A percentile compares a stretch with the other conserved stretches of the same genome.
Conservation (phyloP, 176 grass and related monocot species). For the Chloris gayana region DNA sequence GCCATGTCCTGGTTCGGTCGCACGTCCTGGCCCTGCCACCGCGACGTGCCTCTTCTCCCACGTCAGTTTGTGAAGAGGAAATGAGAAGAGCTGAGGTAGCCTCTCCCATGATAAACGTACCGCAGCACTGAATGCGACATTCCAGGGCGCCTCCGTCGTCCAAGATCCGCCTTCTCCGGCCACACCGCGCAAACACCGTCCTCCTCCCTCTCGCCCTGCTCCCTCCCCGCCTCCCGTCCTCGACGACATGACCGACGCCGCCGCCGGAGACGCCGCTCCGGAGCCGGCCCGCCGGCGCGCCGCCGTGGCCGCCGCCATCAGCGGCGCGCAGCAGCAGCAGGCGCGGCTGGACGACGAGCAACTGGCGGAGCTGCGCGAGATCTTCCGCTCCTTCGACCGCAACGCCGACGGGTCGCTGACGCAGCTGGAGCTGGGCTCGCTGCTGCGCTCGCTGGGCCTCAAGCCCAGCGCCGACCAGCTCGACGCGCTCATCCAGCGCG, state of each 20-base stretch:
- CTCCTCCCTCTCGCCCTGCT: not conserved
- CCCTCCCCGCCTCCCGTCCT: constrained; percentile 13
- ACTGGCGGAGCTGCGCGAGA: constrained; percentile 74
- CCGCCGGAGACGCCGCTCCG: not conserved
- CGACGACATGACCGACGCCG: constrained; percentile 38
- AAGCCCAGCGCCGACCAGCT: constrained; percentile 73
- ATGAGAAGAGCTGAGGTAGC: not conserved
- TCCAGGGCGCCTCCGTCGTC: constrained; percentile 14
- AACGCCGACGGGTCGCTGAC: constrained; percentile 88
- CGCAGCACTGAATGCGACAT: not conserved
- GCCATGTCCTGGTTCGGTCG: not conserved
- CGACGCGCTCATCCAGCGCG: constrained; percentile 69
- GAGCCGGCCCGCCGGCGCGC: not conserved
- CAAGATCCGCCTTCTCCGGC: constrained; percentile 29
- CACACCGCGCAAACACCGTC: constrained; percentile 27
- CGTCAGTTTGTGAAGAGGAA: not conserved
- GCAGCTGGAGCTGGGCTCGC: constrained; percentile 88
- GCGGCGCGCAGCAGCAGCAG: constrained; percentile 9
- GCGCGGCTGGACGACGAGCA: constrained; percentile 60
- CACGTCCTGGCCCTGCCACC: not conserved
- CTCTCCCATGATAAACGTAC: not conserved
- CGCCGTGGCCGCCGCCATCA: constrained; percentile 15
- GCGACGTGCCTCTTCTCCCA: not conserved
- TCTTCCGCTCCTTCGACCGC: constrained; percentile 92
- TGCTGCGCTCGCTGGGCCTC: constrained; percentile 80